Evolutionary conservation across 169 alveolate genomes (phyloP), one percentile per base, ranked within the genome.

Genomic region (Toxoplasma gondii): DNA sequence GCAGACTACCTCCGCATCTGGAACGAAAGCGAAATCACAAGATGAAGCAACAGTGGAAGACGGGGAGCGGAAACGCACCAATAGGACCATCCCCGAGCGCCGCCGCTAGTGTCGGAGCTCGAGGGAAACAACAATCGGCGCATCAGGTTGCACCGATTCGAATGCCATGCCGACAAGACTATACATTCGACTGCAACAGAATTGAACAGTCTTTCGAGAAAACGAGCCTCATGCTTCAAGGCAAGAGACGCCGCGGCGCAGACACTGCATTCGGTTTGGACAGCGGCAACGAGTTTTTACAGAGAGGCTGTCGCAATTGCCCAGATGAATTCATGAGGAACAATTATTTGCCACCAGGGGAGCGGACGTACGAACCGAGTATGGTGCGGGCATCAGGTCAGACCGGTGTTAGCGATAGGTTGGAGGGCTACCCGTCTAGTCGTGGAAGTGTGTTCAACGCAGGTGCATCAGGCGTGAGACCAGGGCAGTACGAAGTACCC

Each of bases 1-100:
- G 24, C 95, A 92, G 95, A 80, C 88, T 92, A 36, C 95, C 95
- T 22, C 95, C 95, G 9, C 95, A 92, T 82, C 31, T 92, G 88
- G 92, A 92, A 91, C 64, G 94, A 81, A 92, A 92, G 88, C 54
- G 88, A 44, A 88, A 67, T 82, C 90, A 82, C n/a, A 74, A 83
- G 80, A 74, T 44, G 92, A 74, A 84, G 88, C n/a, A 39, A 19
- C 39, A 38, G 49, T 36, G 49, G 86, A 78, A 78, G 86, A 78
- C 45, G 5, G 45, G 49, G n/a, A n/a, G 86, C 10, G 86, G 86
- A 1, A 1, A 31, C 74, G 29, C n/a, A 4, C 5, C 74, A 78
- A 16, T 19, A 17, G 39, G 29, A n/a, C 43, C 86, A 78, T 78
- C 86, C 31, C 22, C 39, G 1, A 45, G 39, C 39, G 44, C 2